Evolutionary conservation across 2,329 filamentous ascomycete genomes (phyloP).

Genomic region (Diplodia seriata): DNA sequence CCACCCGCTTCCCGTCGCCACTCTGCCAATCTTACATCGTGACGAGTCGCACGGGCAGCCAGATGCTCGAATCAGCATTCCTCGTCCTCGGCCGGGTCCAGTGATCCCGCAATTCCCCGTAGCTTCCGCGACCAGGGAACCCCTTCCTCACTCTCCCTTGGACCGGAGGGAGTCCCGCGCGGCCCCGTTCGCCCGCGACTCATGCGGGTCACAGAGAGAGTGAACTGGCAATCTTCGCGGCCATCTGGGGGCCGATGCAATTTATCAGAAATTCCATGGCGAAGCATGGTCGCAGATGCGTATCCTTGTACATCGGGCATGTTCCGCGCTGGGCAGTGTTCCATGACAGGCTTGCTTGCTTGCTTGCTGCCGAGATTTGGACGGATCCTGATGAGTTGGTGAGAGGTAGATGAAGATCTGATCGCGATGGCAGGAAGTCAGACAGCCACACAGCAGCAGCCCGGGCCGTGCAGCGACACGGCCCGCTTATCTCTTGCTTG

Average conservation of each 20-base stretch:
- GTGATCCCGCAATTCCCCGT: constrained; percentile 7
- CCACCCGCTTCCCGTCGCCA: too few species aligned
- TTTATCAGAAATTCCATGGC: not conserved
- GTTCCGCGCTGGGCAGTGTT: too few species aligned
- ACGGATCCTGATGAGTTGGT: too few species aligned
- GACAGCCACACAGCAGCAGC: not conserved
- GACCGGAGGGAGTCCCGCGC: not conserved
- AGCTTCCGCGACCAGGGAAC: not conserved
- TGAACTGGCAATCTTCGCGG: not conserved
- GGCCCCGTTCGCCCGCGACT: not conserved
- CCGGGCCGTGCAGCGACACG: not conserved
- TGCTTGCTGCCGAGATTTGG: too few species aligned
- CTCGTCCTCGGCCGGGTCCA: too few species aligned
- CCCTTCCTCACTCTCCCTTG: not conserved
- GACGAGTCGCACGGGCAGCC: too few species aligned
- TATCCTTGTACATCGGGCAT: not conserved
- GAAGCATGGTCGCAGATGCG: not conserved
- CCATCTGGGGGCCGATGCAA: not conserved
- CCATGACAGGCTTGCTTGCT: too few species aligned
- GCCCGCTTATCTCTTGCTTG: too few species aligned
- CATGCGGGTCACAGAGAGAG: not conserved
- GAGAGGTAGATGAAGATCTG: too few species aligned
- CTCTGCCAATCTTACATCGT: too few species aligned
- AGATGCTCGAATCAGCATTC: too few species aligned
- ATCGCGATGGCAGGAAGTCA: too few species aligned